Base-by-base conservation (phyloP, 306 rosid species). In the Hylodesmum podocarpum region DNA sequence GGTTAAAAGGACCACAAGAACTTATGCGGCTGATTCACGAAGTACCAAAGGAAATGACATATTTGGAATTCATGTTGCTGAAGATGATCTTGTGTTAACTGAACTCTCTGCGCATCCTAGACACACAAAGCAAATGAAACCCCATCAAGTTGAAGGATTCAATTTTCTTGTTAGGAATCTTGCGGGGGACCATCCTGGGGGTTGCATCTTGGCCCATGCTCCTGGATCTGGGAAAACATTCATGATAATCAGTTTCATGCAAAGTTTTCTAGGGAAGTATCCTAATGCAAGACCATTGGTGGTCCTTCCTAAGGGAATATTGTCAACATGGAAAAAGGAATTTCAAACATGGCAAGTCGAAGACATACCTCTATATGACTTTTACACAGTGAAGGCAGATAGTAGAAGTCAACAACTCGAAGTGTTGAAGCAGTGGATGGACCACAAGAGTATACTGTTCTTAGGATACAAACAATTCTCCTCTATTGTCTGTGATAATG, bases 171-270 rank as follows among this genome's bases (percentile, higher is more conserved):
- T 86, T 2, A 86, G 94, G 80, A 94, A 94, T 82, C 86, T 94
- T 58, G 92, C 75, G 24, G 86, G 87, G 47, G 97, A 91, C 47
- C 65, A 86, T 78, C 98, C 98, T 14, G 96, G 97, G 25, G 98
- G 98, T 29, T 91, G 97, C 82, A 94, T 94, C 75, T 83, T 94
- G 84, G 98, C 98, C 27, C 96, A 94, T 66, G 98, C 97, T 62
- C 98, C 97, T 6, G 98, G 97, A 27, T 94, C 98, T 44, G 98
- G 98, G 25, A 94, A 94, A 64, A 94, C 97, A 2, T 94, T 94
- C 61, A 94, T 94, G 98, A 91, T 94, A 19, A 94, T 94, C 72
- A 94, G 98, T 84, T 94, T 94, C 83, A 84, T 94, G 88, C 98
- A 91, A 74, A 94, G 98, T 79, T 94, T 94, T 78, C 83, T 94